Base-by-base conservation (phyloP, 257 asterid species). In the Solanum stenotomum region DNA sequence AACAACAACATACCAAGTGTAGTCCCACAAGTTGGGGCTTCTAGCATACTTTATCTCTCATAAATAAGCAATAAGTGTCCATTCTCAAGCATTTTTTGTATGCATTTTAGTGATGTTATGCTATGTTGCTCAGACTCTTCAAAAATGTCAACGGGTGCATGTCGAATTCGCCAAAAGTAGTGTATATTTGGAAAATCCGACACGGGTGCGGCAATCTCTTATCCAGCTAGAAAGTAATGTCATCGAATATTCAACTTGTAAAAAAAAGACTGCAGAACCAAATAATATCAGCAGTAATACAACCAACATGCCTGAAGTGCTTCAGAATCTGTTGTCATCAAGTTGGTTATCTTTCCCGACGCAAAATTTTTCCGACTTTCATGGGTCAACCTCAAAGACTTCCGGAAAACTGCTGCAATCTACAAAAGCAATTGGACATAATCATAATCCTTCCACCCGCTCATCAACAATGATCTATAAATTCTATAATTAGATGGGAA, bases 311-410 rank as follows among this genome's bases (percentile, higher is more conserved):
- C 99, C 98, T 96, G 98, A 89, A 97, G 98, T 84, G 98, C 93
- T 88, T 95, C 98, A 67, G 98, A 95, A 93, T 97, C 99, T 23
- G 98, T 97, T 75, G 99, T 93, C 98, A 97, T 95, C 91, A 97
- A 91, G 87, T 97, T 97, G 86, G 99, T 97, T 85, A 96, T 94
- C 91, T 94, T 97, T 70, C 99, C 99, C 44, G 98, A 90, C 76
- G 98, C 90, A 92, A 97, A 95, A 67, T 72, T 92, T 89, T 95
- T 96, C 85, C 98, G 99, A 92, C 98, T 94, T 93, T 94, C 99
- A 87, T 97, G 98, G 44, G 98, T 95, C 90, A 97, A 90, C 94
- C 94, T 95, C 86, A 97, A 90, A 27, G 99, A 93, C 91, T 97
- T 97, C 72, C 98, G 94, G 87, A 96, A 96, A 89, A 96, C 95